These are phyloP conservation scores for Amanita polypyramis DNA, from an alignment of 768 basidiomycete genomes.

Conservation along the genomic window DNA sequence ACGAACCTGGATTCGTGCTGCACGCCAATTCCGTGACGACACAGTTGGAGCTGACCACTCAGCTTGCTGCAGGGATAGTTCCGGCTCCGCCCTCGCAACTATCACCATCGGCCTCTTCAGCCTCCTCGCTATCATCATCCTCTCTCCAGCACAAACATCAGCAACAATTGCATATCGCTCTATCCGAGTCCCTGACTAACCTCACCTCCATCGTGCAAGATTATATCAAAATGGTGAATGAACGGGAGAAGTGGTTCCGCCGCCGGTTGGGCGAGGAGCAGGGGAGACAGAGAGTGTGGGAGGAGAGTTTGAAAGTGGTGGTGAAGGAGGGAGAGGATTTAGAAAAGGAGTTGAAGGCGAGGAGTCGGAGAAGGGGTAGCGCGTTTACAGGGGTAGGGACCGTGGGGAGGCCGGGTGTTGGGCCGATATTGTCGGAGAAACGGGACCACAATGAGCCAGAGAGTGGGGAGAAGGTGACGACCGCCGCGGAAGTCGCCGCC, in stretches of 20 bases:
- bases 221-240: slow-evolving; percentile 57
- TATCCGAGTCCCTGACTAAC: slow-evolving; percentile 48
- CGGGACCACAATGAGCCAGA: neutral
- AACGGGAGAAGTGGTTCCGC: slow-evolving; percentile 78
- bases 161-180: slow-evolving; percentile 31
- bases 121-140: neutral
- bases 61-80: slow-evolving; percentile 45
- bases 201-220: slow-evolving; percentile 54
- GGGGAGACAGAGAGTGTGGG: slow-evolving; percentile 67
- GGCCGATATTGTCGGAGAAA: neutral
- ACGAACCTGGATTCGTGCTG: slow-evolving; percentile 48
- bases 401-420: slow-evolving; percentile 10
- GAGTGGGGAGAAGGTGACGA: neutral
- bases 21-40: slow-evolving; percentile 60
- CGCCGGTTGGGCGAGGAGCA: slow-evolving; percentile 54
- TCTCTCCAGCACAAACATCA: slow-evolving; percentile 1
- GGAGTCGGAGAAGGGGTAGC: slow-evolving; percentile 51
- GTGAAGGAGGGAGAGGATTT: slow-evolving; percentile 78
- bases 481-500: too few species aligned
- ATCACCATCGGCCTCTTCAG: neutral
- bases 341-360: slow-evolving; percentile 64
- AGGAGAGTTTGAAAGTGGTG: slow-evolving; percentile 79
- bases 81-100: slow-evolving; percentile 12
- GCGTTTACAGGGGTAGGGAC: slow-evolving; percentile 29
- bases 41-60: slow-evolving; percentile 69